phyloP scores from a whole-genome alignment of 345 rosid species.

The Brassica rapa region DNA sequence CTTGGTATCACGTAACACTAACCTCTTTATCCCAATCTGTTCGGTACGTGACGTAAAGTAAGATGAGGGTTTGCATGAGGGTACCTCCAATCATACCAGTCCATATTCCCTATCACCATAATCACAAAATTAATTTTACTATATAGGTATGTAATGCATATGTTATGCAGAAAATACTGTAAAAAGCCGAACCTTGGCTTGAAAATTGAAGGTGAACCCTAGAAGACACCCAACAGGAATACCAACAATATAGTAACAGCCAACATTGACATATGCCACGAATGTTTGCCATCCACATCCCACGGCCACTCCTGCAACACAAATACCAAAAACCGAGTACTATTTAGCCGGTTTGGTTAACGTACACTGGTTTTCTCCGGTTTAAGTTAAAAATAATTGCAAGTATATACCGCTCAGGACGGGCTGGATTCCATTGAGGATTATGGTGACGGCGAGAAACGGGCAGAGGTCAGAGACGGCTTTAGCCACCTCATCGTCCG shows the following conservation, averaged over 20 bases:
- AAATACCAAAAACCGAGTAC: conserved; percentile 3
- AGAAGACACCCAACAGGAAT: conserved; percentile 57
- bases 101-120: conserved; percentile 55
- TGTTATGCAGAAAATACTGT: neutral
- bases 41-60: conserved; percentile 50
- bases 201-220: conserved; percentile 56
- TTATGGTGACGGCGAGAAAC: conserved; percentile 57
- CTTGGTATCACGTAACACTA: neutral
- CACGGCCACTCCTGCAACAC: conserved; percentile 61
- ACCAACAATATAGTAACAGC: conserved; percentile 60
- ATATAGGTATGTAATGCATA: neutral
- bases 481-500: conserved; percentile 53
- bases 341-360: neutral
- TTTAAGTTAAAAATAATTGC: neutral
- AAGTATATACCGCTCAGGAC: conserved; percentile 57
- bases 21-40: conserved; percentile 68
- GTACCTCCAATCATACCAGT: conserved; percentile 72
- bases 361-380: neutral
- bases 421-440: conserved; percentile 72
- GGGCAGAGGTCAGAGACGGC: conserved; percentile 75
- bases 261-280: conserved; percentile 64
- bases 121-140: neutral
- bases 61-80: conserved; percentile 53
- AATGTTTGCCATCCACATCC: conserved; percentile 80
- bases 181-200: conserved; percentile 47